Evolutionary conservation across 2,329 filamentous ascomycete genomes (phyloP), one percentile per base, ranked within the genome.

Genomic region (Penicillium sp.): DNA sequence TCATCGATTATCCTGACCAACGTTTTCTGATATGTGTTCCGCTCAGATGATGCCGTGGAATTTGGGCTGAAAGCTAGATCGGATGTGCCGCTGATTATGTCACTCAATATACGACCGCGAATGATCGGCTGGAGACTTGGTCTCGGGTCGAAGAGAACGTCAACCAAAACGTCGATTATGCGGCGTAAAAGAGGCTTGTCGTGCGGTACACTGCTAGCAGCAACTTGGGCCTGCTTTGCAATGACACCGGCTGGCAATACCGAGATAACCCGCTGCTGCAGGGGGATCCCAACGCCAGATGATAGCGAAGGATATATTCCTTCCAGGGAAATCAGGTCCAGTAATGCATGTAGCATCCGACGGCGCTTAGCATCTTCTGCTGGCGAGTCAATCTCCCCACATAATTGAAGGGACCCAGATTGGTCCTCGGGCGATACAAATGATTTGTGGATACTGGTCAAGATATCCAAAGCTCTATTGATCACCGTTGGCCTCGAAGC

Each of bases 221-320:
- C 42, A 0, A 47, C 26, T 22, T 66, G 52, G 13, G 63, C 51
- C 31, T 73, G 70, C 53, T 71, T 75, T 32, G 76, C 73, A 60
- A 77, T 72, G 18, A 78, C 72, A 1, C 76, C 76, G 7, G 70
- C 66, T 7, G 76, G 75, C 22, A 78, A 56, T 14, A 74, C 73
- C 24, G 76, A 77, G 39, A 77, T 75, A 8, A 78, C 70, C 46
- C 76, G 69, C 54, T 75, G 69, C 58, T 78, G 74, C 13, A 78
- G 62, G 11, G 76, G 76, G 44, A 78, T 74, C 1, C 76, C 76
- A 40, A 77, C 75, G 20, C 76, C 76, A 20, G 64, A 58, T 14
- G 76, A 77, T 16, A 78, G 65, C 6, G 68, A 76, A 6, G 76
- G 76, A 59, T 78, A 78, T 24, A 78, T 73, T 5, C 76, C 76